Base-by-base conservation (phyloP, 306 rosid species). In the Corylus heterophylla region DNA sequence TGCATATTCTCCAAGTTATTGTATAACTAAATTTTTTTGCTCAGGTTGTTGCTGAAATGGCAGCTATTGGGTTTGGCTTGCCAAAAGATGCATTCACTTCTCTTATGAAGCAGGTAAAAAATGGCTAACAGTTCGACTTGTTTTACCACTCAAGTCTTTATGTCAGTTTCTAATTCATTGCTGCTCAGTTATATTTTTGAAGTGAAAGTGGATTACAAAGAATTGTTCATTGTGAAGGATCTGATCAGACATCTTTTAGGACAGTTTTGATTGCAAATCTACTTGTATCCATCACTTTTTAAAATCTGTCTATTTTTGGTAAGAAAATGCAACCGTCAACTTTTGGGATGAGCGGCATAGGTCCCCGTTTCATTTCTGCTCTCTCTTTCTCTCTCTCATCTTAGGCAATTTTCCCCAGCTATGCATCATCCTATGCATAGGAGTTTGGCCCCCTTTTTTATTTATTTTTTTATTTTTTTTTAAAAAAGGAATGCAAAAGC, bases 31-130 rank as follows among this genome's bases (percentile, higher is more conserved):
- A 61, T 12, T 78, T 52, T 86, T 75, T 74, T 76, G 49, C 25
- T 39, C 86, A 95, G 98, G 95, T 90, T 67, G 98, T 95, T 74
- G 92, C 98, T 71, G 97, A 92, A 85, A 92, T 95, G 98, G 98
- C 96, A 70, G 97, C 97, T 83, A 91, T 94, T 85, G 97, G 97
- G 25, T 94, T 94, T 86, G 97, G 94, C 75, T 89, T 92, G 88
- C 90, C 90, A 22, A 95, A 88, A 85, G 89, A 93, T 86, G 96
- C 98, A 73, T 95, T 95, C 87, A 92, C 97, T 68, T 91, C 93
- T 55, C 89, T 92, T 47, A 95, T 92, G 98, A 89, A 91, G 92
- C 92, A 86, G 96, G 98, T 94, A 52, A 70, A 18, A 31, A 69
- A 27, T 70, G 35, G 66, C 55, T 58, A 20, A 20, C 78, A 54